Percentiles rank a stretch among this genome's conserved stretches.
These are phyloP conservation scores for Tulasnella sp. DNA, from an alignment of 768 basidiomycete genomes.

Conservation along the genomic window DNA sequence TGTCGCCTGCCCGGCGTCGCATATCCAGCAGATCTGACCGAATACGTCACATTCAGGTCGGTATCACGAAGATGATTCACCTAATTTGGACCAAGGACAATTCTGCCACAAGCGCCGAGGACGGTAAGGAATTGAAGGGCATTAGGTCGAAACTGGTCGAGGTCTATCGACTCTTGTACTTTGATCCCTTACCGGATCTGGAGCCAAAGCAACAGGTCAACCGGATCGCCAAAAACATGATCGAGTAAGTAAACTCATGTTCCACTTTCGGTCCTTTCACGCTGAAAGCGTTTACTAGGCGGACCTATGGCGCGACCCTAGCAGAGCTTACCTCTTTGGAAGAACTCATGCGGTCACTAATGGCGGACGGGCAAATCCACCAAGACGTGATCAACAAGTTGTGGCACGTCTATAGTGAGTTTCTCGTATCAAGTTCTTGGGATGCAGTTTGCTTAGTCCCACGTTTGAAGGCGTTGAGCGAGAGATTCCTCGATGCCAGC, in stretches of 20 bases:
- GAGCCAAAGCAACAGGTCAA: conserved; percentile 81
- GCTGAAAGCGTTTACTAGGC: conserved; percentile 38
- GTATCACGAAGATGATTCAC: conserved; percentile 94
- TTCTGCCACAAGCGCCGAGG: conserved; percentile 56
- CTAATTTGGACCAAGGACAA: conserved; percentile 97
- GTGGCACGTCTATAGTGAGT: conserved; percentile 93
- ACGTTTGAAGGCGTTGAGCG: conserved; percentile 54
- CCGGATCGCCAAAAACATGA: conserved; percentile 92
- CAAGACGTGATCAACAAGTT: conserved; percentile 79
- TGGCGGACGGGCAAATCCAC: conserved; percentile 79
- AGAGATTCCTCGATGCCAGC: conserved; percentile 69
- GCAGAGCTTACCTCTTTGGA: conserved; percentile 94
- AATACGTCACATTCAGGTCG: conserved; percentile 44
- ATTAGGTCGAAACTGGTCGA: conserved; percentile 81
- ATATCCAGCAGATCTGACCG: neutral
- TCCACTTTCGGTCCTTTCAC: conserved; percentile 16
- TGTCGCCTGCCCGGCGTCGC: neutral
- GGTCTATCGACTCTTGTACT: conserved; percentile 80
- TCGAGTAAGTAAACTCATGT: conserved; percentile 56
- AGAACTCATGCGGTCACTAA: conserved; percentile 94
- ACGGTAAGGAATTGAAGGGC: conserved; percentile 75
- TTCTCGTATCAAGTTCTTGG: neutral
- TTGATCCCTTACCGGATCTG: conserved; percentile 68
- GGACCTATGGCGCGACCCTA: conserved; percentile 84
- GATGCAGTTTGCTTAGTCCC: neutral